phyloP scores from a whole-genome alignment of 2,329 filamentous ascomycete genomes.

The Aspergillus puulaauensis region DNA sequence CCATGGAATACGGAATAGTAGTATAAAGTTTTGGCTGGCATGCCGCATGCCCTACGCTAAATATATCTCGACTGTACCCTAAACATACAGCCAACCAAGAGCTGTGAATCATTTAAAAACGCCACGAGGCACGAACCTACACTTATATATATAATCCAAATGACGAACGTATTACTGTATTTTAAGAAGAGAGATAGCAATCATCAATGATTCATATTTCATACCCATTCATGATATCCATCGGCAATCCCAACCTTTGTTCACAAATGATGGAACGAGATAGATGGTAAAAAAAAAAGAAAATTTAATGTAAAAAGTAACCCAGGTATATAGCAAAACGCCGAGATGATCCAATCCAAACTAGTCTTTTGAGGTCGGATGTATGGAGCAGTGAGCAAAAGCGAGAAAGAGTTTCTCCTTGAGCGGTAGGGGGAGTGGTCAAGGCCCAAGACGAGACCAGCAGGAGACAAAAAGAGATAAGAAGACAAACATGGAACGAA shows the following conservation, averaged over 20 bases:
- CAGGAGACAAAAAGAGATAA: background rate
- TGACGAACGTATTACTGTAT: background rate
- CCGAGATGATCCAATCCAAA: background rate
- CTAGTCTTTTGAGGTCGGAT: background rate
- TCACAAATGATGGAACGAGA: background rate
- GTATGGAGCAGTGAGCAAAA: background rate
- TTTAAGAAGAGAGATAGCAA: background rate
- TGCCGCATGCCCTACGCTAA: too few species aligned
- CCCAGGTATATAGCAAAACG: conserved; percentile 19
- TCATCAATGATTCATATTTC: background rate
- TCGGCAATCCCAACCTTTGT: conserved; percentile 8
- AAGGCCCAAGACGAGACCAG: background rate
- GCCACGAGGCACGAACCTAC: background rate
- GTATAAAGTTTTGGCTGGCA: too few species aligned
- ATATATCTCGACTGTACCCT: too few species aligned
- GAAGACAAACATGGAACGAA: background rate
- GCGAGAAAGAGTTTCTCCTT: background rate
- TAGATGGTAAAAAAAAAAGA: background rate
- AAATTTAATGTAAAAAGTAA: background rate
- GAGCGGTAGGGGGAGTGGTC: background rate
- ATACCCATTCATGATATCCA: background rate
- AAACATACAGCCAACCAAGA: too few species aligned
- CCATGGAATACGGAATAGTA: too few species aligned
- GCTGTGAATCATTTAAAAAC: too few species aligned
- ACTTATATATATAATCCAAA: too few species aligned